Evolutionary conservation across 179 eudicot genomes (phyloP), one percentile per base, ranked within the genome.

Genomic region (Patellifolia procumbens): DNA sequence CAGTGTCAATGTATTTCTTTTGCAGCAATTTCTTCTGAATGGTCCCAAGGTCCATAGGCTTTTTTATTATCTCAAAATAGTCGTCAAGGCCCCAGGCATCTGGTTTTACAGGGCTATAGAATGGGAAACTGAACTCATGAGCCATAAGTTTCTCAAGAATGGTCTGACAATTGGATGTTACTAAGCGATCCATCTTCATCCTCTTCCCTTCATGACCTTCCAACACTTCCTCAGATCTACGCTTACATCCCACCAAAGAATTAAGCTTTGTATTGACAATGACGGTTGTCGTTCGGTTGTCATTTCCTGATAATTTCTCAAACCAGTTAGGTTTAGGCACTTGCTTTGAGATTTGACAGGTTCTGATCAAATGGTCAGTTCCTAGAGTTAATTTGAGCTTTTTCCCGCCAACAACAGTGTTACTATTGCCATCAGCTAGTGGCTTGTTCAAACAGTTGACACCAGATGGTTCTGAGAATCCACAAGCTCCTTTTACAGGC

Each of bases 71-170:
- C 32, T 86, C 42, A 37, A 8, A 37, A 8, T 37, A 37, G 7
- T 4, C 42, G 7, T 37, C 42, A 37, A 37, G 42, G 42, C 7
- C 42, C 74, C 86, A 75, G 53, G 69, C 68, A 56, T 80, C 86
- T 19, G 97, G 92, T 77, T 91, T 87, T 61, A 95, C 98, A 31
- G 99, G 42, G 42, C 42, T 37, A 4, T 8, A 8, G 42, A 37
- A 37, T 37, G 42, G 42, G 1, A 39, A 39, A 39, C 45, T 39
- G 9, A 39, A 39, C 7, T 39, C 45, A 39, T 39, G 45, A 39
- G 7, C 9, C 45, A 39, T 39, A 39, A 39, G 45, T 10, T 39
- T 39, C 9, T 39, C 45, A 39, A 39, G 11, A 39, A 2, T 39
- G 45, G 7, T 39, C 7, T 39, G 9, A 39, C 45, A 39, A 39